Evolutionary conservation across 1,139 yeast species (phyloP), one percentile per base, ranked within the genome.

Genomic region (Candida tunisiensis): DNA sequence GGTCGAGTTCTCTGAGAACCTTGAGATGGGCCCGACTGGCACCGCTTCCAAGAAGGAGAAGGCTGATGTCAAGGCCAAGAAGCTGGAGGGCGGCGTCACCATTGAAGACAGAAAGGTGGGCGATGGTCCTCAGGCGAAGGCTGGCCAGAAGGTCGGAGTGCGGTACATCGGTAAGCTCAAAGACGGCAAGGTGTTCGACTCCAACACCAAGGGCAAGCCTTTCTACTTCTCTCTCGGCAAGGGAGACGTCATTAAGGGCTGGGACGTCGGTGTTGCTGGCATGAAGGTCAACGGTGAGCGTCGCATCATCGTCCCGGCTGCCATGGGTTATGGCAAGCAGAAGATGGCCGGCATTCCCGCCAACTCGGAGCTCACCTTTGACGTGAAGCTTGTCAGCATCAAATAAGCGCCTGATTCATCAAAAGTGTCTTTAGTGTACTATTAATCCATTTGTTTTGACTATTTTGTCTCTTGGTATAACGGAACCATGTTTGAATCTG

Each of bases 271-370:
- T 65, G 92, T 88, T 45, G 82, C 85, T 32, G 98, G 98, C 53
- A 85, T 91, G 96, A 73, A 93, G 35, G 93, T 82, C 51, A 94
- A 94, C 45, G 98, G 98, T 50, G 98, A 91, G 67, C 83, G 99
- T 68, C 75, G 98, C 64, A 83, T 91, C 39, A 67, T 82, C 37
- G 80, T 91, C 42, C 99, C 99, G 42, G 74, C 98, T 33, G 70
- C 88, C 50, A 79, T 80, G 74, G 98, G 94, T 32, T 88, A 88
- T 59, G 98, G 98, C 38, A 77, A 78, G 49, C 79, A 80, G 63
- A 70, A 79, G 37, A 65, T 88, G 41, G 96, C 98, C 45, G 98
- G 96, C 38, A 80, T 88, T 45, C 98, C 98, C 47, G 79, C 93
- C 45, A 85, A 85, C 72, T 78, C 93, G 35, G 93, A 82, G 60